These are phyloP conservation scores for Leishmania tropica DNA, from an alignment of 208 protist genomes.

Conservation along the genomic window DNA sequence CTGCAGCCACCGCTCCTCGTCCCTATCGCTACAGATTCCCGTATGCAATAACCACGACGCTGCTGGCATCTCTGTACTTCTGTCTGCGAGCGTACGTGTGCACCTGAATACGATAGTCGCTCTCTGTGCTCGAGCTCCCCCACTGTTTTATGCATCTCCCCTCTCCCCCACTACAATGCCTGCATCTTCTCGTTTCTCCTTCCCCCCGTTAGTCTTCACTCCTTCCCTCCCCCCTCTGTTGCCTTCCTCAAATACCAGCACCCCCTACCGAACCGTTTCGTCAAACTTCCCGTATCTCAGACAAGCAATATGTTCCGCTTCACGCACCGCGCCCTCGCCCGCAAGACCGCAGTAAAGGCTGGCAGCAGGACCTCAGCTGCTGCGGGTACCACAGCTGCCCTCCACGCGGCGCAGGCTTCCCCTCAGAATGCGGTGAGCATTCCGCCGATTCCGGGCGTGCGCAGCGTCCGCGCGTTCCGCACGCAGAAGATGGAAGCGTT, in stretches of 20 bases:
- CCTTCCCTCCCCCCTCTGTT: neutral
- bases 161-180: neutral
- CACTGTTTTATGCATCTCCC: neutral
- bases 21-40: neutral
- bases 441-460: slow-evolving; percentile 37
- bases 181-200: neutral
- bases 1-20: neutral
- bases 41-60: neutral
- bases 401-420: slow-evolving; percentile 11
- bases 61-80: neutral
- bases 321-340: slow-evolving; percentile 25
- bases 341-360: slow-evolving; percentile 26
- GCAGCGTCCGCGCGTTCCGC: slow-evolving; percentile 25
- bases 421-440: slow-evolving; percentile 16
- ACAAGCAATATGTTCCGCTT: slow-evolving; percentile 21
- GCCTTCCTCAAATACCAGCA: slow-evolving; percentile 4
- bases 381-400: neutral
- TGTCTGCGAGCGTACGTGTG: neutral
- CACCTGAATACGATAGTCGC: neutral
- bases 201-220: neutral
- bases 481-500: slow-evolving; percentile 22
- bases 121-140: neutral
- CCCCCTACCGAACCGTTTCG: neutral
- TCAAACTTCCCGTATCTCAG: neutral
- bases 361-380: slow-evolving; percentile 9